phyloP scores from a whole-genome alignment of 1,284 basidiomycete species.

The Boletellus deceptivus region DNA sequence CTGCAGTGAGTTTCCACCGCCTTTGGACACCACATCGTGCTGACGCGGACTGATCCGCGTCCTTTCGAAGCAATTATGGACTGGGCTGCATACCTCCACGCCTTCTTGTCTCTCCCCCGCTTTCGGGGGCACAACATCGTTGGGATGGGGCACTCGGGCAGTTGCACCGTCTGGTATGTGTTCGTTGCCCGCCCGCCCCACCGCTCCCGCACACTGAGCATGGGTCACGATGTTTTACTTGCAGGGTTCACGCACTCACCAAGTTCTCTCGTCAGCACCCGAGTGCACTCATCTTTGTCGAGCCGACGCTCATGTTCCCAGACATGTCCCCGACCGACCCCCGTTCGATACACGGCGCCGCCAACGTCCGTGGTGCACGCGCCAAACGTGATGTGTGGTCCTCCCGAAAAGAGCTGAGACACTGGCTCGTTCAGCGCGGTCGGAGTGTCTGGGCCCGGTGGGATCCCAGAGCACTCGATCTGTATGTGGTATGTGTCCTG shows the following conservation, averaged over 20 bases:
- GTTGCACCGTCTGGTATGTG: conserved; percentile 28
- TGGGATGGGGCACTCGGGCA: conserved; percentile 29
- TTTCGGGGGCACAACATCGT: conserved; percentile 24
- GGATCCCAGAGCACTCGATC: conserved; percentile 25
- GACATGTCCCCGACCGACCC: conserved; percentile 24
- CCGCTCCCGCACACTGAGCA: no score
- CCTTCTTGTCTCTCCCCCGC: conserved; percentile 24
- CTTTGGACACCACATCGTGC: no score
- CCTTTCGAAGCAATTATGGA: conserved; percentile 21
- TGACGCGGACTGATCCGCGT: background rate
- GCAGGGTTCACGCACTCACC: conserved; percentile 22
- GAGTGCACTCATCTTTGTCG: conserved; percentile 25
- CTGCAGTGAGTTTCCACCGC: conserved; percentile 22
- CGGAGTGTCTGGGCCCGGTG: conserved; percentile 28
- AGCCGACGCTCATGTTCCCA: conserved; percentile 35
- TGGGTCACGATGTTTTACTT: background rate
- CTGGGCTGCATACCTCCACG: conserved; percentile 21
- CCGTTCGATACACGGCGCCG: conserved; percentile 26
- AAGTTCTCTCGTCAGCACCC: conserved; percentile 14
- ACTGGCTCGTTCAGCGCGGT: conserved; percentile 18
- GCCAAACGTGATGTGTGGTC: conserved; percentile 27
- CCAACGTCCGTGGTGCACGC: conserved; percentile 29
- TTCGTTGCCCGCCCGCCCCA: background rate
- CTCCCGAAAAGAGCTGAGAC: conserved; percentile 20
- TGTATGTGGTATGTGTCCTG: conserved; percentile 23